Conservation (phyloP, 2,329 filamentous ascomycete species). For the Trichoderma simmonsii region DNA sequence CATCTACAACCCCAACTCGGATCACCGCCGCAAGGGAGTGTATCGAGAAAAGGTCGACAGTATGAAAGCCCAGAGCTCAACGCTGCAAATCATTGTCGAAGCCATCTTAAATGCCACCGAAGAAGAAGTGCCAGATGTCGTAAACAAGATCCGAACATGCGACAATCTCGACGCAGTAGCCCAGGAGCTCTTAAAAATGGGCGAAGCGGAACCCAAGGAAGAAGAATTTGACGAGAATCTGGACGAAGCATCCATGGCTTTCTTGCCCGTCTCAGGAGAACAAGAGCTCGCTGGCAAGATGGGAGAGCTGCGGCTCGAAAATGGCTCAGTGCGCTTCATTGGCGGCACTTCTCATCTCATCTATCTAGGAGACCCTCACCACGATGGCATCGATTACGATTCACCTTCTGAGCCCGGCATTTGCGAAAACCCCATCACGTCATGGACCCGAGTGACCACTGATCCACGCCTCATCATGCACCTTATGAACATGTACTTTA, state of each 20-base stretch:
- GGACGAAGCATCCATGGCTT: slow-evolving; percentile 39
- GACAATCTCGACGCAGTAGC: slow-evolving; percentile 62
- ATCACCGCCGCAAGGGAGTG: slow-evolving; percentile 93
- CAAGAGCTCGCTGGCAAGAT: slow-evolving; percentile 86
- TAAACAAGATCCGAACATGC: slow-evolving; percentile 84
- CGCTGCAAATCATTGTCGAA: slow-evolving; percentile 87
- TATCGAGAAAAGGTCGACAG: slow-evolving; percentile 92
- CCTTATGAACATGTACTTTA: slow-evolving; percentile 96
- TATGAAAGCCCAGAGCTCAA: slow-evolving; percentile 81
- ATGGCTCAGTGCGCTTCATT: slow-evolving; percentile 85
- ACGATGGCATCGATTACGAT: slow-evolving; percentile 37
- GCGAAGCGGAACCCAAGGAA: slow-evolving; percentile 23
- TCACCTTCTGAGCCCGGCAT: slow-evolving; percentile 45
- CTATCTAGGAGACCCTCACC: slow-evolving; percentile 59
- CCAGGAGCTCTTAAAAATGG: slow-evolving; percentile 49
- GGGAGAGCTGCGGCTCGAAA: slow-evolving; percentile 83
- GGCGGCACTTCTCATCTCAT: slow-evolving; percentile 93
- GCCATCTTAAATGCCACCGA: slow-evolving; percentile 89
- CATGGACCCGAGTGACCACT: slow-evolving; percentile 83
- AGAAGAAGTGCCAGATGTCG: slow-evolving; percentile 75
- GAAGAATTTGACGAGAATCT: slow-evolving; percentile 35
- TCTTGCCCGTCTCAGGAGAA: slow-evolving; percentile 57
- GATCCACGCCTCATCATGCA: slow-evolving; percentile 78
- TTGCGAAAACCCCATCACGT: slow-evolving; percentile 68
- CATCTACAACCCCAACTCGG: slow-evolving; percentile 92